Evolutionary conservation across 2,329 filamentous ascomycete species (phyloP), one percentile per base, ranked within the genome.

Genomic region (Pyricularia pennisetigena): DNA sequence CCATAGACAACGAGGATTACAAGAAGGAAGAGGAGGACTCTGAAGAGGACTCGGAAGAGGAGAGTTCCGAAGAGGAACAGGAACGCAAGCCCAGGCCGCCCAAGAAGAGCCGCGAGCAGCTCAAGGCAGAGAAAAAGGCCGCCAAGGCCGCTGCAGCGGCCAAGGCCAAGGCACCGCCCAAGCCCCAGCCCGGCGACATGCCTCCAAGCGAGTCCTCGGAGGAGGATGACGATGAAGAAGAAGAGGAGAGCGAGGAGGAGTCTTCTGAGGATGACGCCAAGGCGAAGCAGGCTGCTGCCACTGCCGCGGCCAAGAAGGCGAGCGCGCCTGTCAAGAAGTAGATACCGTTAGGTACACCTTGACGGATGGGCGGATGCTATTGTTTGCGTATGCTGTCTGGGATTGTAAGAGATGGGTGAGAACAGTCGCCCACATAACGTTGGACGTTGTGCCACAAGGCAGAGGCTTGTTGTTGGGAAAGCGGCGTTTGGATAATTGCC

Each of bases 51-150:
- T 82, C 87, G 16, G 82, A 82, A 1, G 80, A 82, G 32, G 82
- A 87, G 14, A 82, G 84, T 29, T 79, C 78, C 2, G 81, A 83
- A 57, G 83, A 86, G 59, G 84, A 86, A 64, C 79, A 78, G 1
- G 76, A 79, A 82, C 71, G 6, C 72, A 74, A 66, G 74, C 79
- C 64, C 78, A 20, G 77, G 77, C 71, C 73, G 80, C 65, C 79
- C 61, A 54, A 65, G 20, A 41, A 92, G 80, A 93, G 87, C 71
- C 93, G 95, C 75, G 94, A 98, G 78, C 88, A 96, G 78, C 94
- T 95, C 76, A 91, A 90, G 77, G 90, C 92, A 65, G 88, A 89
- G 70, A 93, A 94, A 75, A 97, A 97, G 81, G 92, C 93, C 12
- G 23, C 24, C 59, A 73, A 73, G 32, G 72, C 72, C 9, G 72